Base-by-base conservation (phyloP, 2,329 filamentous ascomycete species). In the Sarocladium kiliense region DNA sequence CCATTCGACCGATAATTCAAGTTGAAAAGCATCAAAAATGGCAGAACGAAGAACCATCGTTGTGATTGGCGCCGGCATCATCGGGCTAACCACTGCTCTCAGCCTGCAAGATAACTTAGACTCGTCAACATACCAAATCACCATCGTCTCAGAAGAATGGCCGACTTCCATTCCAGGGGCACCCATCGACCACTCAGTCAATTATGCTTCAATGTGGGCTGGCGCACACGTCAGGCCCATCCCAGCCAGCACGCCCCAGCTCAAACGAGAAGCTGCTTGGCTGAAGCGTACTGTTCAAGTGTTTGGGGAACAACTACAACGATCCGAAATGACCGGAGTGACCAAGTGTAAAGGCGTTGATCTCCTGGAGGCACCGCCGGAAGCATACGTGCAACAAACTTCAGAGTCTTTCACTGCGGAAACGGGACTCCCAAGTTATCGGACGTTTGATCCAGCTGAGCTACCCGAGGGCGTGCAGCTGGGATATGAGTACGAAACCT, bases 161-260 rank as follows among this genome's bases (percentile, higher is more conserved):
- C 69, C 69, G 7, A 64, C 59, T 6, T 67, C 66, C 16, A 66
- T 68, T 1, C 66, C 68, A 0, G 67, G 68, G 0, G 63, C 64
- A 0, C 65, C 68, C 0, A 54, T 58, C 1, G 11, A 49, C 1
- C 67, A 68, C 54, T 71, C 68, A 0, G 58, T 61, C 21, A 63
- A 82, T 68, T 83, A 76, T 63, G 77, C 80, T 14, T 82, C 80
- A 27, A 78, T 79, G 53, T 82, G 79, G 79, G 80, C 74, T 34
- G 80, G 80, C 11, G 79, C 80, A 2, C 78, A 83, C 62, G 79
- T 81, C 59, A 73, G 79, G 39, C 78, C 74, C 61, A 75, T 81
- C 32, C 75, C 75, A 1, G 67, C 63, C 1, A 63, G 63, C 6
- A 68, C 67, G 5, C 59, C 67, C 1, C 69, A 71, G 45, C 56